Conservation (phyloP, 2,329 filamentous ascomycete species). For the Alternaria viburni region DNA sequence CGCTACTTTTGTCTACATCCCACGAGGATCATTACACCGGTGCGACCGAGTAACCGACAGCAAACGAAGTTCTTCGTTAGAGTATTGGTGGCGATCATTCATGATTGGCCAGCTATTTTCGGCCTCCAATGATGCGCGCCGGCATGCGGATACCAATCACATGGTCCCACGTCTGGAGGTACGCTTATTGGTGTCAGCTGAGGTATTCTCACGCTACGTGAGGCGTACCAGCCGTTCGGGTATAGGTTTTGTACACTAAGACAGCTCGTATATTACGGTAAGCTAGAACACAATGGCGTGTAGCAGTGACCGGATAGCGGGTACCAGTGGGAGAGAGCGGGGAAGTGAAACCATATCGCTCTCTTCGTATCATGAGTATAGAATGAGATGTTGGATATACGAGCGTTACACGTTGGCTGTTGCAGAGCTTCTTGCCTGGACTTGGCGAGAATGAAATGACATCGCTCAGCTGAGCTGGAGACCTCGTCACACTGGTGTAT, state of each 20-base stretch:
- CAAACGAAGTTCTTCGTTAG: slow-evolving; percentile 11
- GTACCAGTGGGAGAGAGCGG: background rate
- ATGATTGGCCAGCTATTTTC: slow-evolving; percentile 24
- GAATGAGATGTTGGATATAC: background rate
- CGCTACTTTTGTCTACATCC: background rate
- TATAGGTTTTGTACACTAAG: background rate
- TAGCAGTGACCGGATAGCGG: background rate
- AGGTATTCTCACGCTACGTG: background rate
- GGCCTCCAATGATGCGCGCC: slow-evolving; percentile 14
- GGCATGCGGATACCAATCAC: slow-evolving; percentile 14
- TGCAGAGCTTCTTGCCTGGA: background rate
- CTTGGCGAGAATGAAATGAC: background rate
- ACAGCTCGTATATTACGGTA: background rate
- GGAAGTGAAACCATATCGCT: background rate
- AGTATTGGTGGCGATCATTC: slow-evolving; percentile 6
- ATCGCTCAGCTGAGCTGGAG: background rate
- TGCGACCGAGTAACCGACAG: background rate
- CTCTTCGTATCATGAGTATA: background rate
- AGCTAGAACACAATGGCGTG: background rate
- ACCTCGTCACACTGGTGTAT: background rate
- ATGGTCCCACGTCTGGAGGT: background rate
- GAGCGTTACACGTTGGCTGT: background rate
- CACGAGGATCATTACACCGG: background rate
- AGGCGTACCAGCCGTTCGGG: background rate
- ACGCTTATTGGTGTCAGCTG: background rate